Evolutionary conservation across 2,329 filamentous ascomycete genomes (phyloP).

Genomic region (Paecilomyces variotii): DNA sequence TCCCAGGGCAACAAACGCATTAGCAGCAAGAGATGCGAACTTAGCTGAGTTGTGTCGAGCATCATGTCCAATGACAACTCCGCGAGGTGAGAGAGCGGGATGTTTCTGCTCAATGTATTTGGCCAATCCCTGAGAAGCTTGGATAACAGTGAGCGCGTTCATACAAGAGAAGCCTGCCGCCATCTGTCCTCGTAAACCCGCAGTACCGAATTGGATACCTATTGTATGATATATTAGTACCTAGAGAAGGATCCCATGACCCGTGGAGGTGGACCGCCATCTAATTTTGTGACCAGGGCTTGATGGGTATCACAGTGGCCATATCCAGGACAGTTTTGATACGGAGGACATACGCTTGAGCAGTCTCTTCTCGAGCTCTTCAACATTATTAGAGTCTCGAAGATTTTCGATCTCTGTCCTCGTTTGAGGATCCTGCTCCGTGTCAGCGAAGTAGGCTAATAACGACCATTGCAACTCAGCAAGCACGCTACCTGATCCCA

Average conservation of each 20-base stretch:
- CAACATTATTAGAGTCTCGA: conserved; percentile 35
- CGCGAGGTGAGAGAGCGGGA: conserved; percentile 33
- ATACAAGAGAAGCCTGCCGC: conserved; percentile 56
- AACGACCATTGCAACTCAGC: not conserved
- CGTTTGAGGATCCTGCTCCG: conserved; percentile 40
- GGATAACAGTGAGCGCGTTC: conserved; percentile 52
- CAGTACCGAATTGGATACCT: conserved; percentile 55
- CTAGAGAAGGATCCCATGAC: conserved; percentile 4
- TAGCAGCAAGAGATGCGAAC: conserved; percentile 53
- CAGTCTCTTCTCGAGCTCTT: conserved; percentile 47
- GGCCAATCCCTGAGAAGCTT: conserved; percentile 58
- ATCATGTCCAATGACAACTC: conserved; percentile 56
- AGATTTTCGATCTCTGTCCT: conserved; percentile 48
- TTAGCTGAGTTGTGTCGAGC: conserved; percentile 55
- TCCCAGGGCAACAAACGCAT: conserved; percentile 50
- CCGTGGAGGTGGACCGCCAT: not conserved
- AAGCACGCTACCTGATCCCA: conserved; percentile 40
- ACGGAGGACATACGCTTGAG: conserved; percentile 33
- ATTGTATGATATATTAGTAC: not conserved
- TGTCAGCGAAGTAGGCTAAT: not conserved
- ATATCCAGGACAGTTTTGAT: not conserved
- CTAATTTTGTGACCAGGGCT: not conserved
- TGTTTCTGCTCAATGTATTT: conserved; percentile 47
- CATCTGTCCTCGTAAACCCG: conserved; percentile 57
- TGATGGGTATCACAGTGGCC: not conserved